Evolutionary conservation across 331 rosid genomes (phyloP), one percentile per base, ranked within the genome.

Genomic region (Quercus lobata): DNA sequence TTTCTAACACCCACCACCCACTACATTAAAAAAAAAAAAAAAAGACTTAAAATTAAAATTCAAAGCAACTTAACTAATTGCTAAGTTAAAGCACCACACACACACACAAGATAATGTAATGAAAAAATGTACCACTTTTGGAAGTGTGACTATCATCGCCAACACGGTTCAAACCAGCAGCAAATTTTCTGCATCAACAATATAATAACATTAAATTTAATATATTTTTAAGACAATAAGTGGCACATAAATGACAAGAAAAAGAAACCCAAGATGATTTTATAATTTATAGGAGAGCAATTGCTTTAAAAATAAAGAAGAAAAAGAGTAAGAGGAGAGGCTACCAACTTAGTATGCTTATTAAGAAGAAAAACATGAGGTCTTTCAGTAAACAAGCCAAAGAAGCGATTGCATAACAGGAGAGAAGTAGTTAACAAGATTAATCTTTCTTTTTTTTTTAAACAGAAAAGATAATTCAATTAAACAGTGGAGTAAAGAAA

Each of bases 151-250:
- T 81, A 49, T 74, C 85, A 22, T 66, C 81, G 57, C 80, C 71
- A 46, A 74, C 80, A 65, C 73, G 78, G 7, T 81, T 73, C 69
- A 79, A 56, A 21, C 76, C 87, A 11, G 75, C 46, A 71, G 79
- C 75, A 37, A 86, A 77, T 76, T 86, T 86, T 58, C 75, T 96
- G 97, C 72, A 77, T 77, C 83, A 73, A 80, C 27, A 74, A 83
- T 35, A 80, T 76, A 30, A 27, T 34, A 80, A 71, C 66, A 78
- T 68, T 62, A 84, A 74, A 57, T 52, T 60, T 54, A 74, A 27
- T 61, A 21, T 44, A 29, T 70, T 85, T 58, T 58, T 61, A 32
- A 80, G 65, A 56, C 73, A 88, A 82, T 7, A 56, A 80, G 69
- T 21, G 25, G 69, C 73, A 54, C 15, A 75, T 53, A 72, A 77